Evolutionary conservation across 2,329 filamentous ascomycete species (phyloP).

Genomic region (Cadophora gregata): DNA sequence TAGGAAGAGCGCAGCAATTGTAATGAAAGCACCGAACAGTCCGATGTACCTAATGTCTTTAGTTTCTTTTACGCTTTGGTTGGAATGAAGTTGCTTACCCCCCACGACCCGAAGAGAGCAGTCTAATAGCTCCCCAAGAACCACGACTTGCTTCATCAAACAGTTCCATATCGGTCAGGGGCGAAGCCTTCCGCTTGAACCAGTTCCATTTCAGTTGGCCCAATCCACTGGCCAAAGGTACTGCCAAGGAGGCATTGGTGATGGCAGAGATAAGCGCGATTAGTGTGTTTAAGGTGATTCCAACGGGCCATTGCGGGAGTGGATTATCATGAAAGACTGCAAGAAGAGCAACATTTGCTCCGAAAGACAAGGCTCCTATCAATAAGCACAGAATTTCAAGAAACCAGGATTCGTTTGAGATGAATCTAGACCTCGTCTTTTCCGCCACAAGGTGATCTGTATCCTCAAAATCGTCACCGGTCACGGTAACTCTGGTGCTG

Average conservation of each 20-base stretch:
- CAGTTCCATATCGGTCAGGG: slow-evolving; percentile 18
- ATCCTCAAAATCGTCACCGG: slow-evolving; percentile 2
- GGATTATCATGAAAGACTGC: slow-evolving; percentile 13
- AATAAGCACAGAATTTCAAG: slow-evolving; percentile 16
- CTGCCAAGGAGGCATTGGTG: slow-evolving; percentile 13
- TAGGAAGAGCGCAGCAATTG: slow-evolving; percentile 15
- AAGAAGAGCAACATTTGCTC: slow-evolving; percentile 8
- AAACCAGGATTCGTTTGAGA: slow-evolving; percentile 8
- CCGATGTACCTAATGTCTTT: neutral
- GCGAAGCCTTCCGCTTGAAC: slow-evolving; percentile 16
- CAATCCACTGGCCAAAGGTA: slow-evolving; percentile 18
- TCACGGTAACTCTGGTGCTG: neutral
- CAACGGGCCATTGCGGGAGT: slow-evolving; percentile 16
- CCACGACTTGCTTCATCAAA: slow-evolving; percentile 20
- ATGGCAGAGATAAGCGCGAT: slow-evolving; percentile 21
- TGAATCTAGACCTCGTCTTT: neutral
- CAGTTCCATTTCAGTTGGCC: slow-evolving; percentile 18
- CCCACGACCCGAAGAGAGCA: slow-evolving; percentile 9
- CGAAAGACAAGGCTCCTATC: slow-evolving; percentile 12
- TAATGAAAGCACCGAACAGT: slow-evolving; percentile 13
- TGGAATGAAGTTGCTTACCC: neutral
- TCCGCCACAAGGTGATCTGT: slow-evolving; percentile 2
- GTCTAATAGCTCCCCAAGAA: slow-evolving; percentile 12
- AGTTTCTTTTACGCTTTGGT: neutral
- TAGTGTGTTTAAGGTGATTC: slow-evolving; percentile 21